A percentile compares a stretch with the other conserved stretches of the same genome.
phyloP scores from a whole-genome alignment of 371 early-diverging fungal genomes.

The Agmasoma carcini region DNA sequence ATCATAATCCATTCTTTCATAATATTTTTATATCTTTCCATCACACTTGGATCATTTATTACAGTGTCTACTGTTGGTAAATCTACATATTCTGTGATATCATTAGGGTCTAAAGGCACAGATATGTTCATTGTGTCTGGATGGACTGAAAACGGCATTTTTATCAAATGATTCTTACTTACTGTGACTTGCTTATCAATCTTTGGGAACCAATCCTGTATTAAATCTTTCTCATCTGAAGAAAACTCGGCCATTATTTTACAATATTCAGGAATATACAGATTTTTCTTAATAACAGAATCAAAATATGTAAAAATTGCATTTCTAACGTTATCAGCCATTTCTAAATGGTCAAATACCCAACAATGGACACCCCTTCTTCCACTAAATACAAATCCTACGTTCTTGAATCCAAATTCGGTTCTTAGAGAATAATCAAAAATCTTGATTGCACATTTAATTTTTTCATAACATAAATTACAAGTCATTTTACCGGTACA shows the following conservation, averaged over 20 bases:
- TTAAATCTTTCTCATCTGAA: conserved; percentile 55
- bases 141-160: conserved; percentile 93
- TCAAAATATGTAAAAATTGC: conserved; percentile 64
- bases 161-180: conserved; percentile 79
- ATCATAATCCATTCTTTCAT: conserved; percentile 18
- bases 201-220: conserved; percentile 59
- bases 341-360: conserved; percentile 69
- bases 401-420: conserved; percentile 80
- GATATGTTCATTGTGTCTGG: conserved; percentile 60
- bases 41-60: not conserved
- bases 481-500: conserved; percentile 69
- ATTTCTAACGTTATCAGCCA: conserved; percentile 63
- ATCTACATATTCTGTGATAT: conserved; percentile 12
- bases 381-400: conserved; percentile 88
- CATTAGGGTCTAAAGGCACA: conserved; percentile 62
- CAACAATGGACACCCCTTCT: conserved; percentile 96
- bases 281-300: conserved; percentile 11
- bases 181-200: conserved; percentile 79
- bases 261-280: conserved; percentile 10
- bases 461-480: conserved; percentile 73
- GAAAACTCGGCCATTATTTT: conserved; percentile 35
- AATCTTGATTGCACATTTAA: conserved; percentile 73
- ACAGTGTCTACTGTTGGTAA: conserved; percentile 1
- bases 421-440: conserved; percentile 58
- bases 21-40: conserved; percentile 3